phyloP scores from a whole-genome alignment of 2,329 filamentous ascomycete species.

The Corinectria fuckeliana region DNA sequence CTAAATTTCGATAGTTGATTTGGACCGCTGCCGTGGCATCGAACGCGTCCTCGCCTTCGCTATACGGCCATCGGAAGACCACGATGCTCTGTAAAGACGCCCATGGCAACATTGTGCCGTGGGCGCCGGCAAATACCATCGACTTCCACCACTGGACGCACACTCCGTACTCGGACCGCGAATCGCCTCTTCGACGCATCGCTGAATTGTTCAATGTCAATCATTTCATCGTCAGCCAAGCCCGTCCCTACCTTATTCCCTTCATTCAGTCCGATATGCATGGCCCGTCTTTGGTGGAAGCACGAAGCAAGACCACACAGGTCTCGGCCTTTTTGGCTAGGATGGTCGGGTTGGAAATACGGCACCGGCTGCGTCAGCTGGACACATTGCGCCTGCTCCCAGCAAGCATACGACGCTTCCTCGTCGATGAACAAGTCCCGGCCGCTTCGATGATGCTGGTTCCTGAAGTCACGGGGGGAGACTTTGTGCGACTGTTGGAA shows the following conservation, averaged over 20 bases:
- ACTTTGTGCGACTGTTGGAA: slow-evolving; percentile 82
- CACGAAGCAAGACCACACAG: slow-evolving; percentile 63
- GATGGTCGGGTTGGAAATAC: slow-evolving; percentile 76
- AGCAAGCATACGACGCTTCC: slow-evolving; percentile 71
- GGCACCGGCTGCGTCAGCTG: slow-evolving; percentile 81
- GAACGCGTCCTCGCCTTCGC: slow-evolving; percentile 69
- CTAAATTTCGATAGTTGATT: slow-evolving; percentile 63
- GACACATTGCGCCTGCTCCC: slow-evolving; percentile 79
- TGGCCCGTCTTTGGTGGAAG: slow-evolving; percentile 69
- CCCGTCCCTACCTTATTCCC: slow-evolving; percentile 85
- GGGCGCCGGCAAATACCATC: slow-evolving; percentile 68
- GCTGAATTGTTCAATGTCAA: slow-evolving; percentile 91
- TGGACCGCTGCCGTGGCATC: slow-evolving; percentile 81
- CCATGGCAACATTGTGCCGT: slow-evolving; percentile 74
- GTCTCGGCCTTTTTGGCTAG: slow-evolving; percentile 66
- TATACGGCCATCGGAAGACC: slow-evolving; percentile 69
- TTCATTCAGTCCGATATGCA: slow-evolving; percentile 84
- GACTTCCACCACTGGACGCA: slow-evolving; percentile 74
- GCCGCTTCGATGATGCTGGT: slow-evolving; percentile 82
- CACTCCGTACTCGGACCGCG: slow-evolving; percentile 69
- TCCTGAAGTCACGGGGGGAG: slow-evolving; percentile 73
- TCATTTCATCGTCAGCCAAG: slow-evolving; percentile 94
- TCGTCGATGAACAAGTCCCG: slow-evolving; percentile 83
- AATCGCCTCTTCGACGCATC: slow-evolving; percentile 71
- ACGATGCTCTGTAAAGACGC: slow-evolving; percentile 80